Percentiles rank a stretch among this genome's conserved stretches.
These are phyloP conservation scores for Aechmea fasciata DNA, from an alignment of 176 grass and related monocot genomes.

Conservation along the genomic window DNA sequence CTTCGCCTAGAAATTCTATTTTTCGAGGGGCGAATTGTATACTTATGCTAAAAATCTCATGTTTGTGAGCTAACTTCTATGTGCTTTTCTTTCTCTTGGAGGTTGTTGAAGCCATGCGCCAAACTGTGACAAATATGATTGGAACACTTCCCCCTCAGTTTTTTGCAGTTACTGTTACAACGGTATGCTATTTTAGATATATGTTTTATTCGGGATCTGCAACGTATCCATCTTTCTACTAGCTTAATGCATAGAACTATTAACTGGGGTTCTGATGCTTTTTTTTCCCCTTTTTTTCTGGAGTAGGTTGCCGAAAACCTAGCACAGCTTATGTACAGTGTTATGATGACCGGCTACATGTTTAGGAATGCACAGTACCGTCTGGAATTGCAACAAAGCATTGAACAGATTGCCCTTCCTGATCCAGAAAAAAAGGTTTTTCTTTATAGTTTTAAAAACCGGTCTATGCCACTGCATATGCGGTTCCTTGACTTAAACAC, in stretches of 20 bases:
- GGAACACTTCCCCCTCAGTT: slow-evolving; percentile 89
- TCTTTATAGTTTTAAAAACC: neutral
- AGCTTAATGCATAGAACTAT: neutral
- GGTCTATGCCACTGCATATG: neutral
- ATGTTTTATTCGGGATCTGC: neutral
- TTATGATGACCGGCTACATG: slow-evolving; percentile 98
- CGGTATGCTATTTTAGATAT: slow-evolving; percentile 38
- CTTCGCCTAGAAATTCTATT: neutral
- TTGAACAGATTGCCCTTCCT: slow-evolving; percentile 84
- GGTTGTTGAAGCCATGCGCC: slow-evolving; percentile 95
- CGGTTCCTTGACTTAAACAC: too few species aligned
- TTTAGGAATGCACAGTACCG: slow-evolving; percentile 90
- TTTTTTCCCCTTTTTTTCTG: slow-evolving; percentile 23
- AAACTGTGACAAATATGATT: slow-evolving; percentile 94
- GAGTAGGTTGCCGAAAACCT: slow-evolving; percentile 91
- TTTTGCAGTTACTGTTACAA: slow-evolving; percentile 80
- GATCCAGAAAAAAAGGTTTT: slow-evolving; percentile 53
- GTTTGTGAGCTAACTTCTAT: slow-evolving; percentile 4
- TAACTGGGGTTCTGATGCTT: neutral
- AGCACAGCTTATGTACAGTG: slow-evolving; percentile 87
- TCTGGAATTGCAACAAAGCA: slow-evolving; percentile 71
- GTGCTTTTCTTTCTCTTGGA: slow-evolving; percentile 21
- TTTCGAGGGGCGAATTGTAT: neutral
- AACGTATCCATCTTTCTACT: neutral
- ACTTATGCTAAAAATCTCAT: neutral